Evolutionary conservation across 2,329 filamentous ascomycete genomes (phyloP), one percentile per base, ranked within the genome.

Genomic region (Phyllosticta ampelicida): DNA sequence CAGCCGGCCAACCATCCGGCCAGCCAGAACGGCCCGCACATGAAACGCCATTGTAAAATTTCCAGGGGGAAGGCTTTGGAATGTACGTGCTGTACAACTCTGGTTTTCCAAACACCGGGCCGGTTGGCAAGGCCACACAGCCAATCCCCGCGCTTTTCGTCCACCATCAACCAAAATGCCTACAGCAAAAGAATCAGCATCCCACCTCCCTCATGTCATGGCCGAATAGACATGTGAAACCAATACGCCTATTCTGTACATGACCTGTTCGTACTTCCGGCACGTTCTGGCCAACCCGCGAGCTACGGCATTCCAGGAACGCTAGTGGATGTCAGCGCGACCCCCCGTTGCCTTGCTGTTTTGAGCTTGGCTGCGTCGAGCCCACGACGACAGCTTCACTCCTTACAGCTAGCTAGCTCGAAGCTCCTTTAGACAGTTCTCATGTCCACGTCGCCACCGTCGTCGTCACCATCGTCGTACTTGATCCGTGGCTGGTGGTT

Each of bases 21-120:
- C 36, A 44, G 36, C 13, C 16, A 44, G 36, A 44, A 44, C 8
- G 36, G 36, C 36, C 23, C 36, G 36, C 36, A 44, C 36, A 44
- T 44, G 36, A 44, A 44, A 44, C 36, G 36, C 36, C 36, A 44
- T 44, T 44, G 36, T 44, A 44, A 44, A 44, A 44, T 44, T 44
- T 44, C 36, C 11, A 44, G 36, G 36, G 36, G 36, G 36, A 44
- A 44, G 13, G 36, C 36, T 10, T 19, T 13, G 56, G 56, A 58
- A 58, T 58, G 56, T 54, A 21, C 48, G 52, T 48, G 48, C 48
- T 58, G 56, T 58, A 48, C 26, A 11, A 58, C 56, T 44, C 13
- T n/a, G 36, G 36, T 16, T 5, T 20, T 49, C 48, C 48, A 58
- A 58, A 58, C 48, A 51, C 23, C 26, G 19, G 49, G 19, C 18